Conservation (phyloP, 352 stramenopile genomes). For the Phytophthora cryptogea region DNA sequence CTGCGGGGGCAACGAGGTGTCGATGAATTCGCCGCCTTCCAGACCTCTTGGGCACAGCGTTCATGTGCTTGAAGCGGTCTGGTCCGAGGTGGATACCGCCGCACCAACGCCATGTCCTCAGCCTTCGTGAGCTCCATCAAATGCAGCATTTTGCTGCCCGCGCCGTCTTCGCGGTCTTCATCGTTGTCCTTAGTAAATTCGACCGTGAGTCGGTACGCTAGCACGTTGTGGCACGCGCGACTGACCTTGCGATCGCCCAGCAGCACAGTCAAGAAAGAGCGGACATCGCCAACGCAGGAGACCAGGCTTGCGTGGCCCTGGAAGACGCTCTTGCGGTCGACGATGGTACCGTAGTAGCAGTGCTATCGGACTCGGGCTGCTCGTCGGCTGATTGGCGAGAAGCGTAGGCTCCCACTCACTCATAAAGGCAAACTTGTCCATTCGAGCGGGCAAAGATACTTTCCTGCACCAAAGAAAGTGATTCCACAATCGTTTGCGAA, state of each 20-base stretch:
- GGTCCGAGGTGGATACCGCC: slow-evolving; percentile 66
- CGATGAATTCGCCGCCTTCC: slow-evolving; percentile 57
- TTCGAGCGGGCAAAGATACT: slow-evolving; percentile 55
- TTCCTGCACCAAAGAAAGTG: slow-evolving; percentile 14
- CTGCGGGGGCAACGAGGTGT: slow-evolving; percentile 10
- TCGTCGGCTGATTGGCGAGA: slow-evolving; percentile 14
- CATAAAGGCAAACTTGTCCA: slow-evolving; percentile 74
- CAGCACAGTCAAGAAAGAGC: slow-evolving; percentile 62
- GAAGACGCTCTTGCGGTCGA: slow-evolving; percentile 76
- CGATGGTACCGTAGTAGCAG: slow-evolving; percentile 36
- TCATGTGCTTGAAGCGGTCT: slow-evolving; percentile 83
- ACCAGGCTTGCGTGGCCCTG: no score
- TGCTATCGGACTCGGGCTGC: not conserved
- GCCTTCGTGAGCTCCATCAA: slow-evolving; percentile 72
- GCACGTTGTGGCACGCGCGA: slow-evolving; percentile 64
- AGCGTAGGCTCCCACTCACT: slow-evolving; percentile 73
- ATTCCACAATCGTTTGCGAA: no score
- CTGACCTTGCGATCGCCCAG: slow-evolving; percentile 75
- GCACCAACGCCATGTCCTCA: slow-evolving; percentile 76
- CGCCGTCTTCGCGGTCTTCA: slow-evolving; percentile 72
- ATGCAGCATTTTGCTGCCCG: slow-evolving; percentile 70
- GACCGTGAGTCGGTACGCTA: slow-evolving; percentile 70
- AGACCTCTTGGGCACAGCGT: slow-evolving; percentile 59
- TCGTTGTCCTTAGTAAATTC: slow-evolving; percentile 82
- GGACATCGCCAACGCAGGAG: slow-evolving; percentile 66